Evolutionary conservation across 176 grass and related monocot species (phyloP).

Genomic region (Thinopyrum elongatum): DNA sequence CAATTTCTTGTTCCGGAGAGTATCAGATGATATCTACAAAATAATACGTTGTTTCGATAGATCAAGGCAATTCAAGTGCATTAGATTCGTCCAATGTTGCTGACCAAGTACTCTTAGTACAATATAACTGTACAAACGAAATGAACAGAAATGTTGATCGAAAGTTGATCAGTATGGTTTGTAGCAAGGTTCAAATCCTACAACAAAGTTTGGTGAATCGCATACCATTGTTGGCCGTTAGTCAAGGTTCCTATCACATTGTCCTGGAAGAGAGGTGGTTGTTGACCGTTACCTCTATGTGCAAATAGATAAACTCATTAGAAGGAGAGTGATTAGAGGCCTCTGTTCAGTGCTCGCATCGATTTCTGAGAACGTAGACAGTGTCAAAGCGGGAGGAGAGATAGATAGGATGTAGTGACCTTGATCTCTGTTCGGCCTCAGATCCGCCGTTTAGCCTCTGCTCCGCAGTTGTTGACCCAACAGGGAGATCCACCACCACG

Average conservation of each 20-base stretch:
- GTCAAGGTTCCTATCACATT: conserved; percentile 13
- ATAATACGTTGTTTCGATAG: background rate
- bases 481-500: too few species aligned
- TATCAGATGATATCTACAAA: background rate
- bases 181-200: background rate
- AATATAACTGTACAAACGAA: background rate
- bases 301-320: too few species aligned
- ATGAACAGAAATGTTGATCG: background rate
- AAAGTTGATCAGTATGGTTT: background rate
- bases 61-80: background rate
- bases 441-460: too few species aligned
- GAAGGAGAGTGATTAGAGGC: too few species aligned
- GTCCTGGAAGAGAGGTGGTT: too few species aligned
- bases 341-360: too few species aligned
- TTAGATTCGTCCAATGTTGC: background rate
- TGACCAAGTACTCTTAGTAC: background rate
- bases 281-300: too few species aligned
- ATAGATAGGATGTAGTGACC: too few species aligned
- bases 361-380: too few species aligned
- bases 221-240: conserved; percentile 82
- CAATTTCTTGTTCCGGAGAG: background rate
- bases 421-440: too few species aligned
- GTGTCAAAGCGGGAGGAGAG: too few species aligned
- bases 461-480: too few species aligned
- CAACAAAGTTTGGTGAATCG: background rate